These are phyloP conservation scores for Lobosporangium transversale DNA, from an alignment of 192 early-diverging fungal genomes.

Conservation along the genomic window DNA sequence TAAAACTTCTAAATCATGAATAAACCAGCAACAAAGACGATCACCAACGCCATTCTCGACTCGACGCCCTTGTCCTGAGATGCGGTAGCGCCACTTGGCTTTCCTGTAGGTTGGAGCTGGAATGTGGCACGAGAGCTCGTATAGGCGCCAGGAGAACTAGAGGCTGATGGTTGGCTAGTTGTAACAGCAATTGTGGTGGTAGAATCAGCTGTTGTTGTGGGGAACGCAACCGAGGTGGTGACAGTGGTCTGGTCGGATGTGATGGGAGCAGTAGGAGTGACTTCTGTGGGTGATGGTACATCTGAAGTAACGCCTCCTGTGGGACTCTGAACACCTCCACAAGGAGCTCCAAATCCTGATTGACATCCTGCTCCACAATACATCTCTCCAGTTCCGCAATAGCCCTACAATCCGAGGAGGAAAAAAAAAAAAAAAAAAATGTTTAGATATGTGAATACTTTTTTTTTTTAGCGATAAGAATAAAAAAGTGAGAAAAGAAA, in stretches of 20 bases:
- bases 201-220: not conserved
- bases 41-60: conserved; percentile 23
- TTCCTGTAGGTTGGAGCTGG: conserved; percentile 38
- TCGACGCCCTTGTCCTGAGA: conserved; percentile 14
- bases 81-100: conserved; percentile 20
- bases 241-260: not conserved
- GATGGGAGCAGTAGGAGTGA: not conserved
- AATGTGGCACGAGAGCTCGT: conserved; percentile 12
- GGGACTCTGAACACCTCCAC: not conserved
- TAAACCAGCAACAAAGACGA: conserved; percentile 30
- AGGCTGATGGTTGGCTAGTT: not conserved
- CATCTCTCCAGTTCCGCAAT: conserved; percentile 2
- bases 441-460: not conserved
- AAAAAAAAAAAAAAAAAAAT: not conserved
- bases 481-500: not conserved
- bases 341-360: conserved; percentile 8
- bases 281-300: not conserved
- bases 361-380: conserved; percentile 44
- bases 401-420: conserved; percentile 10
- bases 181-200: too few species aligned
- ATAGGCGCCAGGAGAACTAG: not conserved
- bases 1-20: conserved; percentile 44
- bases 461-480: not conserved
- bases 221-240: not conserved
- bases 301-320: not conserved